phyloP scores from a whole-genome alignment of 2,329 filamentous ascomycete species.

The Cladophialophora chaetospira region DNA sequence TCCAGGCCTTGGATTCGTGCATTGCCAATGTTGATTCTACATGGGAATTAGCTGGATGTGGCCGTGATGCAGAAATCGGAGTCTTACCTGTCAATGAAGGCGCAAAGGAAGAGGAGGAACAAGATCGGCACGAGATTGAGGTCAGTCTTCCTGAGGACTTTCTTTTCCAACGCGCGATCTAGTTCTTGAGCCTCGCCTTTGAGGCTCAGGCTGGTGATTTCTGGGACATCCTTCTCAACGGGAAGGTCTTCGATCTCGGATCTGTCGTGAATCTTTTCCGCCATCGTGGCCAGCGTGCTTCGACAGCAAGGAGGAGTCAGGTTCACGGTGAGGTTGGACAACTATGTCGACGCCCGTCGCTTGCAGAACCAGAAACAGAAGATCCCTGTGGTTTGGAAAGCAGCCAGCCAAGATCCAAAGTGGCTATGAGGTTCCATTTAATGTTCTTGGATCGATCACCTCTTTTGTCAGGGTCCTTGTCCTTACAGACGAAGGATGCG shows the following conservation, averaged over 20 bases:
- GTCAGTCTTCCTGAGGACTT: constrained; percentile 52
- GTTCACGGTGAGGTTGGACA: neutral
- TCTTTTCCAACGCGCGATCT: constrained; percentile 46
- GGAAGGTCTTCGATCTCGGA: constrained; percentile 28
- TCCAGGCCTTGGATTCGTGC: constrained; percentile 50
- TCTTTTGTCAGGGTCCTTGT: neutral
- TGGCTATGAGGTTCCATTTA: neutral
- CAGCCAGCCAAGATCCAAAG: neutral
- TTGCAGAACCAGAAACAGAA: neutral
- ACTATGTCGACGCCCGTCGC: neutral
- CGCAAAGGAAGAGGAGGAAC: constrained; percentile 48
- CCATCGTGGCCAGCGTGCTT: constrained; percentile 8
- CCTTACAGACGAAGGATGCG: neutral
- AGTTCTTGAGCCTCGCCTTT: constrained; percentile 26
- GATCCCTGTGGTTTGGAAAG: neutral
- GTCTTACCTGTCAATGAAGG: constrained; percentile 40
- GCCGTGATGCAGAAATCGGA: neutral
- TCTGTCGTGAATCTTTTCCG: constrained; percentile 13
- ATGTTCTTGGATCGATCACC: neutral
- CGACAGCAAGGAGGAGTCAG: neutral
- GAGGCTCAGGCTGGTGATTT: constrained; percentile 17
- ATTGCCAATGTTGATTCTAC: constrained; percentile 52
- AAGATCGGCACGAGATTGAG: constrained; percentile 52
- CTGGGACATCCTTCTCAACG: constrained; percentile 12
- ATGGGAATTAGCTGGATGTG: neutral